Evolutionary conservation across 306 rosid species (phyloP).

Genomic region (Herpetospermum pedunculosum): DNA sequence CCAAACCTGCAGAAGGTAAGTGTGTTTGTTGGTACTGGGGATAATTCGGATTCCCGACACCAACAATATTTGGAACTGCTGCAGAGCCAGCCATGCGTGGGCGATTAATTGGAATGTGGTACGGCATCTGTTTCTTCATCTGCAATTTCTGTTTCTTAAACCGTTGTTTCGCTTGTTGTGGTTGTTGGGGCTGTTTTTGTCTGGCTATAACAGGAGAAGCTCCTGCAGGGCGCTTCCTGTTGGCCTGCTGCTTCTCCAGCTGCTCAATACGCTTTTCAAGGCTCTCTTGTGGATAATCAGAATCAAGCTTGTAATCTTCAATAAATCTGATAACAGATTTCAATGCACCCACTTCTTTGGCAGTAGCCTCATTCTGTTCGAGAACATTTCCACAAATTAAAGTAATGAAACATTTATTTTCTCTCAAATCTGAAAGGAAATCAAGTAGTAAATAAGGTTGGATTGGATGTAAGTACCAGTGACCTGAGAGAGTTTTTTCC

Average conservation of each 20-base stretch:
- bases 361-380: conserved; percentile 47
- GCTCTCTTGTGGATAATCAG: conserved; percentile 41
- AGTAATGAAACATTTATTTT: conserved; percentile 2
- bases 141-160: conserved; percentile 9
- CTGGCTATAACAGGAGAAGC: conserved; percentile 31
- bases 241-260: conserved; percentile 37
- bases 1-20: conserved; percentile 38
- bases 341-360: conserved; percentile 54
- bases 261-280: conserved; percentile 45
- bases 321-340: conserved; percentile 44
- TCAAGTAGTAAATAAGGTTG: conserved; percentile 6
- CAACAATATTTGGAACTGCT: conserved; percentile 17
- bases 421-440: not conserved
- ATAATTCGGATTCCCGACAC: conserved; percentile 16
- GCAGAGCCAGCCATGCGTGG: conserved; percentile 27
- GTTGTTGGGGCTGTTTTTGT: conserved; percentile 17
- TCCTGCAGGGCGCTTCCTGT: conserved; percentile 25
- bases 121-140: conserved; percentile 15
- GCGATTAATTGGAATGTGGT: conserved; percentile 39
- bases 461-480: conserved; percentile 29
- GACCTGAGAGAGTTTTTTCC: conserved; percentile 45
- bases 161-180: conserved; percentile 7
- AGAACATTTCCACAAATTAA: conserved; percentile 15
- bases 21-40: conserved; percentile 27
- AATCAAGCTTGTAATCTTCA: conserved; percentile 49